These are phyloP conservation scores for Eleusine coracana DNA, from an alignment of 176 grass and related monocot genomes.

Conservation along the genomic window DNA sequence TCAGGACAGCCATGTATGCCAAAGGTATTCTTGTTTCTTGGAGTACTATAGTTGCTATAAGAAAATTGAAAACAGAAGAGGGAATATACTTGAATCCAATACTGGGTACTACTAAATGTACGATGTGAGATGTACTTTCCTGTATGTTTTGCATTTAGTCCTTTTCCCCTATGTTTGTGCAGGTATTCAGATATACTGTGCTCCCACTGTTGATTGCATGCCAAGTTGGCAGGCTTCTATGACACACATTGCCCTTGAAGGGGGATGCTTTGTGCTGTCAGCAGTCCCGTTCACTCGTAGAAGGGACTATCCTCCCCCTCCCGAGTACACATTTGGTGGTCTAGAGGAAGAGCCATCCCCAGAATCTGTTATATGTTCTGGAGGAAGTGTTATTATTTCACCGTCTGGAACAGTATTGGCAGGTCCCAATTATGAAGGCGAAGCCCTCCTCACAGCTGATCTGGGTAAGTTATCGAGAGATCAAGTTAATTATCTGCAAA, in stretches of 20 bases:
- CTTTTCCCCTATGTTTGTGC: slow-evolving; percentile 39
- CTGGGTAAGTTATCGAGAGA: slow-evolving; percentile 53
- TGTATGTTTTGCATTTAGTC: slow-evolving; percentile 24
- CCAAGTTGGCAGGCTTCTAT: slow-evolving; percentile 80
- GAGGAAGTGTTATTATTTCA: slow-evolving; percentile 91
- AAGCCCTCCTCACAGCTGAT: slow-evolving; percentile 86
- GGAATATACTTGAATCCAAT: not conserved
- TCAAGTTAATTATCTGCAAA: not conserved
- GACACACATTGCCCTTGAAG: slow-evolving; percentile 90
- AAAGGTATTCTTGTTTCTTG: slow-evolving; percentile 68
- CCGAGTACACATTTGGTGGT: slow-evolving; percentile 71
- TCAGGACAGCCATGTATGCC: slow-evolving; percentile 81
- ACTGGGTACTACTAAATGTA: not conserved
- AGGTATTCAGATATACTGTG: slow-evolving; percentile 98
- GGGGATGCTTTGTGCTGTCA: slow-evolving; percentile 89
- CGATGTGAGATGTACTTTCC: slow-evolving; percentile 4
- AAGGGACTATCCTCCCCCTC: slow-evolving; percentile 79
- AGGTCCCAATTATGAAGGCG: slow-evolving; percentile 91
- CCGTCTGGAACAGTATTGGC: slow-evolving; percentile 77
- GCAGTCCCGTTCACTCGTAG: slow-evolving; percentile 72
- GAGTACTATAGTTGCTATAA: not conserved
- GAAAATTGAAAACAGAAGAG: not conserved
- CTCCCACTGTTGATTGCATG: slow-evolving; percentile 66
- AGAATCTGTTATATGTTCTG: slow-evolving; percentile 68
- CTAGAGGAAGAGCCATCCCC: slow-evolving; percentile 70